Conservation (phyloP, 768 basidiomycete species). For the Boletus rex-veris region DNA sequence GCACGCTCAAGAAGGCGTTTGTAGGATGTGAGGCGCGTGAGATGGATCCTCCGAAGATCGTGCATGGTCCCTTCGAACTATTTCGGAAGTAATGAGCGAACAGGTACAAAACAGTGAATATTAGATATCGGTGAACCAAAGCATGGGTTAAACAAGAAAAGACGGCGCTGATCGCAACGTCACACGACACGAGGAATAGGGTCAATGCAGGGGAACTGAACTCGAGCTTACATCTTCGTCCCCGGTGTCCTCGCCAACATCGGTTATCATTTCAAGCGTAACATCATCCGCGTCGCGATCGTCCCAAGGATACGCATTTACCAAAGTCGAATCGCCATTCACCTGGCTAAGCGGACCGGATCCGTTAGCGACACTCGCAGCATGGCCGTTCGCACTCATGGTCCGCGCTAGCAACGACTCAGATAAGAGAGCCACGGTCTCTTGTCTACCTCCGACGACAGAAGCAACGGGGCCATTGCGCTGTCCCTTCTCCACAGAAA, state of each 20-base stretch:
- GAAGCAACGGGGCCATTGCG: slow-evolving; percentile 24
- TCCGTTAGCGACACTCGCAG: slow-evolving; percentile 19
- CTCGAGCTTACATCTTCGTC: slow-evolving; percentile 61
- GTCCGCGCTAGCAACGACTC: slow-evolving; percentile 16
- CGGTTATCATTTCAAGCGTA: slow-evolving; percentile 70
- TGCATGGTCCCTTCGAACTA: slow-evolving; percentile 47
- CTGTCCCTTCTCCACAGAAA: slow-evolving; percentile 15
- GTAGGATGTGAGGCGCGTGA: slow-evolving; percentile 62
- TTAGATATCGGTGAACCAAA: background rate
- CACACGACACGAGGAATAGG: background rate
- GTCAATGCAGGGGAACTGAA: background rate
- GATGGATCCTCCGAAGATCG: slow-evolving; percentile 40
- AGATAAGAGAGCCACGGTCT: slow-evolving; percentile 13
- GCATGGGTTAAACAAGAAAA: background rate
- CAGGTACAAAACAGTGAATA: background rate
- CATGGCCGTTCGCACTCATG: slow-evolving; percentile 9
- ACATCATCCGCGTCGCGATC: slow-evolving; percentile 53
- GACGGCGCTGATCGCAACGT: background rate
- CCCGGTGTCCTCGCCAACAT: slow-evolving; percentile 52
- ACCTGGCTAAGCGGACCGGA: slow-evolving; percentile 17
- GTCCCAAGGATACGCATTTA: slow-evolving; percentile 26
- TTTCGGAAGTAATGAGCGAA: slow-evolving; percentile 2
- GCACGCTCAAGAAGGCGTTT: slow-evolving; percentile 78
- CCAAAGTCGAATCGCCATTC: slow-evolving; percentile 22
- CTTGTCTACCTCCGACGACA: slow-evolving; percentile 12